Conservation (phyloP, 1,139 yeast species). For the Sugiyamaella pinicola region DNA sequence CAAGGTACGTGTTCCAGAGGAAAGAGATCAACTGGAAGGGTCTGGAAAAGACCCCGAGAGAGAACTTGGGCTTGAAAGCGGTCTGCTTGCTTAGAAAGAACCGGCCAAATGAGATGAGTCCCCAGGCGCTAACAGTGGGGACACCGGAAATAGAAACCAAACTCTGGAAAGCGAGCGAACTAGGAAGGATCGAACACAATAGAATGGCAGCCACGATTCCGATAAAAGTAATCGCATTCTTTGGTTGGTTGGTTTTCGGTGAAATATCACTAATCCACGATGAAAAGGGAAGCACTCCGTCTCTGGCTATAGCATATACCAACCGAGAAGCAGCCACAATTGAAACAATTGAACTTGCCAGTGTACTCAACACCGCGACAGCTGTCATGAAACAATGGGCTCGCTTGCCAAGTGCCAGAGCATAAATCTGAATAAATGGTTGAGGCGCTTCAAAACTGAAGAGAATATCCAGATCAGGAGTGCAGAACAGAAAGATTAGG, state of each 20-base stretch:
- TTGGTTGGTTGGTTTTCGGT: slow-evolving; percentile 32
- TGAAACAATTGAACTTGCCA: slow-evolving; percentile 32
- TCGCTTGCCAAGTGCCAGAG: slow-evolving; percentile 35
- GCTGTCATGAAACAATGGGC: slow-evolving; percentile 35
- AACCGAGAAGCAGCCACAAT: slow-evolving; percentile 37
- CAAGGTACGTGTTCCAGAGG: slow-evolving; percentile 60
- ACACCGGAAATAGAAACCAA: slow-evolving; percentile 36
- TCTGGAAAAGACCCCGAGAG: slow-evolving; percentile 32
- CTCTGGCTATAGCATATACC: slow-evolving; percentile 37
- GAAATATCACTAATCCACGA: slow-evolving; percentile 35
- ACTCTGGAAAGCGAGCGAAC: slow-evolving; percentile 35
- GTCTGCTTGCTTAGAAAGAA: slow-evolving; percentile 30
- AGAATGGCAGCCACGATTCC: slow-evolving; percentile 34
- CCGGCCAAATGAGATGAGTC: slow-evolving; percentile 35
- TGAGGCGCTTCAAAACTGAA: slow-evolving; percentile 34
- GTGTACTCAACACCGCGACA: slow-evolving; percentile 29
- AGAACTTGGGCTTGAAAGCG: slow-evolving; percentile 30
- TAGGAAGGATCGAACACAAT: slow-evolving; percentile 34
- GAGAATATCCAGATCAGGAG: slow-evolving; percentile 49
- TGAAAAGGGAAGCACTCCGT: slow-evolving; percentile 37
- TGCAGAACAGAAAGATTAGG: slow-evolving; percentile 54
- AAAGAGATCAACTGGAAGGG: slow-evolving; percentile 47
- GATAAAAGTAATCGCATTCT: slow-evolving; percentile 34
- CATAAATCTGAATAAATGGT: slow-evolving; percentile 35
- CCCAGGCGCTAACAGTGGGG: slow-evolving; percentile 36